These are phyloP conservation scores for Sclerotinia spermophila DNA, from an alignment of 2,329 filamentous ascomycete genomes.

Conservation along the genomic window DNA sequence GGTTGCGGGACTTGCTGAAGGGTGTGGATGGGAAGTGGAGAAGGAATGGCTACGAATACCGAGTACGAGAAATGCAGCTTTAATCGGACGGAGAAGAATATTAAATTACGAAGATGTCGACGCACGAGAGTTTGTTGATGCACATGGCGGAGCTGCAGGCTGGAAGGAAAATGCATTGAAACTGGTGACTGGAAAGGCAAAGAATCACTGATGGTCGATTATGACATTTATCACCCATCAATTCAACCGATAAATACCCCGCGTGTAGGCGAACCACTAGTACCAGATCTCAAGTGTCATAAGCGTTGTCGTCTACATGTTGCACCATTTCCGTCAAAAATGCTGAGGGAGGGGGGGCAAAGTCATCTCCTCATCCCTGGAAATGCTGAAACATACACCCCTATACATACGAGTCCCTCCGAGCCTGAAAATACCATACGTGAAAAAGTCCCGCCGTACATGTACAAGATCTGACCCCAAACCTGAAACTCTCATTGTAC, in stretches of 20 bases:
- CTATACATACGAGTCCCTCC: not conserved
- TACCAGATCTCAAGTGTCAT: not conserved
- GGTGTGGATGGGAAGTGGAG: constrained; percentile 73
- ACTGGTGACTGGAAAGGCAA: constrained; percentile 50
- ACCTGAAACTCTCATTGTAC: not conserved
- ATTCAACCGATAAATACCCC: not conserved
- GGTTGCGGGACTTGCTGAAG: constrained; percentile 63
- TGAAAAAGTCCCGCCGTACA: not conserved
- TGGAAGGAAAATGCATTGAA: constrained; percentile 58
- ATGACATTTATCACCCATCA: not conserved
- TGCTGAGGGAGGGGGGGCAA: not conserved
- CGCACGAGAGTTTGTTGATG: constrained; percentile 44
- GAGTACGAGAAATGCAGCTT: constrained; percentile 79
- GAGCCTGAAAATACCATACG: not conserved
- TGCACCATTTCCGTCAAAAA: not conserved
- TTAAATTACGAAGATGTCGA: constrained; percentile 38
- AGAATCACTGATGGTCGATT: constrained; percentile 14
- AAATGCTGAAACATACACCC: not conserved
- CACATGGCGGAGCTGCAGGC: constrained; percentile 54
- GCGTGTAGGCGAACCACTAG: not conserved
- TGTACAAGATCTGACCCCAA: not conserved
- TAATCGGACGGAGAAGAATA: constrained; percentile 60
- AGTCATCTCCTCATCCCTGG: not conserved
- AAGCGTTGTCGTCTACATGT: not conserved
- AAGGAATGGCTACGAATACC: constrained; percentile 87